Percentiles rank a stretch among this genome's conserved stretches.
Conservation (phyloP, 2,329 filamentous ascomycete species). For the Claviceps maximensis region DNA sequence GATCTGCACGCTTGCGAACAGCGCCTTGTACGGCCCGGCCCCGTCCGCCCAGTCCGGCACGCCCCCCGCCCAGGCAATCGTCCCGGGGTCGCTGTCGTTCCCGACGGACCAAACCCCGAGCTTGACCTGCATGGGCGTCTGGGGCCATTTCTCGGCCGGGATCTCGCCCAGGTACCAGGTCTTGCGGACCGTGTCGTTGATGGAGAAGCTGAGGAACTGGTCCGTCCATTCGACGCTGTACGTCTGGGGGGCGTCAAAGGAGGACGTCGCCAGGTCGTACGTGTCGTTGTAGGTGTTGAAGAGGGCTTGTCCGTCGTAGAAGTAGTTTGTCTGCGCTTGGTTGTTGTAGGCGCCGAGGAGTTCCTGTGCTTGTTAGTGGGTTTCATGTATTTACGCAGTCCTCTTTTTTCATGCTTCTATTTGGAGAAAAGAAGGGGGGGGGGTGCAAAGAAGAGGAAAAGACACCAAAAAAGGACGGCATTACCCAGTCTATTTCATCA, state of each 20-base stretch:
- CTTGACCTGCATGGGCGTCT: constrained; percentile 56
- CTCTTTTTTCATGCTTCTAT: background rate
- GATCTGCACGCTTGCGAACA: constrained; percentile 15
- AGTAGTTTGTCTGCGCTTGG: constrained; percentile 71
- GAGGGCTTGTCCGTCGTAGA: constrained; percentile 50
- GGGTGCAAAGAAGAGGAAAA: background rate
- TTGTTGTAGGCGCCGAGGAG: constrained; percentile 20
- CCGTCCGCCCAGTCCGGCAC: constrained; percentile 20
- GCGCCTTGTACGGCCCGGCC: constrained; percentile 14
- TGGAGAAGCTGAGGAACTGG: constrained; percentile 43
- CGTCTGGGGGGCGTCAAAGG: constrained; percentile 38
- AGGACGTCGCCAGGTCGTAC: constrained; percentile 28
- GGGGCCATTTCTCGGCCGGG: constrained; percentile 42
- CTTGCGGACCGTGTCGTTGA: constrained; percentile 31
- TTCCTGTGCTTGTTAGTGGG: constrained; percentile 11
- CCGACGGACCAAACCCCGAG: constrained; percentile 45
- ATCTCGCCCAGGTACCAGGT: constrained; percentile 30
- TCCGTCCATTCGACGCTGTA: constrained; percentile 57
- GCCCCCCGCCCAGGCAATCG: constrained; percentile 56
- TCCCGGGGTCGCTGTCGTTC: constrained; percentile 38
- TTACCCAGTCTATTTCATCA: constrained; percentile 51
- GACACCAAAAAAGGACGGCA: background rate
- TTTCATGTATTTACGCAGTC: background rate
- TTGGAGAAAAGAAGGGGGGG: background rate
- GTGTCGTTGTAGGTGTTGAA: constrained; percentile 36